Conservation (phyloP, 345 rosid species). For the Linum lewisii region DNA sequence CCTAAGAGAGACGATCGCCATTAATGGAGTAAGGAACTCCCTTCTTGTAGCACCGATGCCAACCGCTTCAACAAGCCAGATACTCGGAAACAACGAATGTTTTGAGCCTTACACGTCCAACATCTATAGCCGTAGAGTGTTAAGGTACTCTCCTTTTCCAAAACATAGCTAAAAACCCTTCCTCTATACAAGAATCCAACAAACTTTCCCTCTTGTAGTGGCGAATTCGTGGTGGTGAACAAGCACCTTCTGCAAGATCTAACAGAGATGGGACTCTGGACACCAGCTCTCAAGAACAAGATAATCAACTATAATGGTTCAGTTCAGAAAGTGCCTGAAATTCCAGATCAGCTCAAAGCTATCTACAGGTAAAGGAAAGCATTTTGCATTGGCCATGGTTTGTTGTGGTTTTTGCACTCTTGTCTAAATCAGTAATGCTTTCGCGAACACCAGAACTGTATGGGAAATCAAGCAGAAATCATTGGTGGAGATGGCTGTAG, state of each 20-base stretch:
- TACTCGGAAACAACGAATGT: slow-evolving; percentile 93
- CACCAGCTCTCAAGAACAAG: slow-evolving; percentile 66
- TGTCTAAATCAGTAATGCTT: background rate
- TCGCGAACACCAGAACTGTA: slow-evolving; percentile 50
- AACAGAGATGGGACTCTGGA: slow-evolving; percentile 86
- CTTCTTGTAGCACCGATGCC: slow-evolving; percentile 95
- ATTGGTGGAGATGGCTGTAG: slow-evolving; percentile 82
- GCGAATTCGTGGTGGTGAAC: slow-evolving; percentile 92
- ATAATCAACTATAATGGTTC: slow-evolving; percentile 71
- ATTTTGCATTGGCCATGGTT: too few species aligned
- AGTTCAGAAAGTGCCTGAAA: slow-evolving; percentile 56
- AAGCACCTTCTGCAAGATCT: slow-evolving; percentile 93
- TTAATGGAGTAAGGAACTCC: slow-evolving; percentile 80
- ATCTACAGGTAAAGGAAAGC: slow-evolving; percentile 52
- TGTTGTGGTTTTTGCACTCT: background rate
- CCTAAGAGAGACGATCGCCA: slow-evolving; percentile 49
- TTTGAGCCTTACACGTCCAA: slow-evolving; percentile 93
- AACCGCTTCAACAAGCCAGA: slow-evolving; percentile 93
- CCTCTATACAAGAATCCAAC: background rate
- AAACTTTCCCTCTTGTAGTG: slow-evolving; percentile 29
- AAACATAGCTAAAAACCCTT: too few species aligned
- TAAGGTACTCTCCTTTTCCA: slow-evolving; percentile 36
- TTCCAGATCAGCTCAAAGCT: slow-evolving; percentile 54
- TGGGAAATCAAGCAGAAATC: slow-evolving; percentile 96
- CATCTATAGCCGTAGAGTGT: slow-evolving; percentile 81